Percentiles rank a stretch among this genome's conserved stretches.
These are phyloP conservation scores for Fraxinus baroniana DNA, from an alignment of 305 asterid species.

Conservation along the genomic window DNA sequence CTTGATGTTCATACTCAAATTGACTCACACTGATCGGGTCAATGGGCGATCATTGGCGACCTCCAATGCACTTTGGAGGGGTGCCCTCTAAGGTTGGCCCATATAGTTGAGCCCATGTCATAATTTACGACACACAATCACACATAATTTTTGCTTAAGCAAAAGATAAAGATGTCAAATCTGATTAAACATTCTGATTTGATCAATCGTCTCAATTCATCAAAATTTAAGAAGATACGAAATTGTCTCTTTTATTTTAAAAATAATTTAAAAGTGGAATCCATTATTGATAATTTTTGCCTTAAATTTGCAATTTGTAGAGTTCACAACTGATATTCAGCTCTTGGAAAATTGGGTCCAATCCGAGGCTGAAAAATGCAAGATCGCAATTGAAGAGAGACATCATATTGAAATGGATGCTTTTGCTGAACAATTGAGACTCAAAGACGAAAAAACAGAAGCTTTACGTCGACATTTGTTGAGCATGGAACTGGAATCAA, in stretches of 20 bases:
- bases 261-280: neutral
- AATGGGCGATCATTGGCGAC: neutral
- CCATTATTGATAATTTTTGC: neutral
- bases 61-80: neutral
- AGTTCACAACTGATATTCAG: constrained; percentile 39
- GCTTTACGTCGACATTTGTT: constrained; percentile 69
- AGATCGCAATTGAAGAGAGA: constrained; percentile 49
- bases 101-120: neutral
- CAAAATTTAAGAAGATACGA: neutral
- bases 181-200: neutral
- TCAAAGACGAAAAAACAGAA: constrained; percentile 73
- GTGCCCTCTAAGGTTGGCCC: neutral
- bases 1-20: neutral
- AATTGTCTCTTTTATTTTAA: neutral
- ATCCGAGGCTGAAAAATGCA: constrained; percentile 48
- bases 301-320: constrained; percentile 18
- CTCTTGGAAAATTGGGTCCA: constrained; percentile 54
- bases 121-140: neutral
- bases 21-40: neutral
- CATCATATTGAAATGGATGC: constrained; percentile 70
- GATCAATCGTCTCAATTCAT: neutral
- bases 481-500: constrained; percentile 79
- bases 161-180: neutral
- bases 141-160: neutral
- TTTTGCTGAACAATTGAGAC: constrained; percentile 77